Evolutionary conservation across 768 basidiomycete genomes (phyloP), one percentile per base, ranked within the genome.

Genomic region (Leccinum rimulosum): DNA sequence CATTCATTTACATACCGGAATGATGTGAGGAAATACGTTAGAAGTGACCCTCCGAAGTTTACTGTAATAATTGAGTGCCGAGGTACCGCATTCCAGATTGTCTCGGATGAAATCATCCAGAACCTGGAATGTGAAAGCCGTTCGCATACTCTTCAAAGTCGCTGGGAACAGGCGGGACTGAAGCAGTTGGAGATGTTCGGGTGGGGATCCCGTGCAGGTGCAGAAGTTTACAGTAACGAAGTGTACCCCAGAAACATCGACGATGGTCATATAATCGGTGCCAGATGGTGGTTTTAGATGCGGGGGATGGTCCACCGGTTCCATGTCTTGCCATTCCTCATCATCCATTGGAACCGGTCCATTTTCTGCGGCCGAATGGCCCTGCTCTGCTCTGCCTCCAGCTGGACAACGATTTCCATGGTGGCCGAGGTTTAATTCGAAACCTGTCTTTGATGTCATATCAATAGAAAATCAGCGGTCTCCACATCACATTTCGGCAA

Each of bases 71-170:
- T 61, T 65, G 8, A 25, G 22, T 0, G 19, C 55, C 0, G 35
- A 50, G 0, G 63, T 64, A 5, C 57, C 45, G 14, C 70, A 69
- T 50, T 71, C 66, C 40, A 71, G 3, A 10, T 67, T 56, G 38
- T 40, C 38, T 40, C 38, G 38, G n/a, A 40, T 40, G n/a, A 40
- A 40, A n/a, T 40, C 38, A 10, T 40, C 38, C 8, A 40, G 17
- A 40, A 40, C 38, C 6, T n/a, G 38, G 31, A 31, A 31, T 11
- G 31, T 31, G 31, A 31, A 31, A 4, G 31, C 31, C 10, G 31
- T 31, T 3, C n/a, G 38, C 15, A 40, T 17, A 11, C 15, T 40
- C 6, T n/a, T 40, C 38, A 40, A 15, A 8, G 38, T 40, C 6
- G 38, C 14, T 8, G 38, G 38, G 15, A 40, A 40, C 7, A 40